Conservation (phyloP, 1,139 yeast genomes). For the Lodderomyces margitis region DNA sequence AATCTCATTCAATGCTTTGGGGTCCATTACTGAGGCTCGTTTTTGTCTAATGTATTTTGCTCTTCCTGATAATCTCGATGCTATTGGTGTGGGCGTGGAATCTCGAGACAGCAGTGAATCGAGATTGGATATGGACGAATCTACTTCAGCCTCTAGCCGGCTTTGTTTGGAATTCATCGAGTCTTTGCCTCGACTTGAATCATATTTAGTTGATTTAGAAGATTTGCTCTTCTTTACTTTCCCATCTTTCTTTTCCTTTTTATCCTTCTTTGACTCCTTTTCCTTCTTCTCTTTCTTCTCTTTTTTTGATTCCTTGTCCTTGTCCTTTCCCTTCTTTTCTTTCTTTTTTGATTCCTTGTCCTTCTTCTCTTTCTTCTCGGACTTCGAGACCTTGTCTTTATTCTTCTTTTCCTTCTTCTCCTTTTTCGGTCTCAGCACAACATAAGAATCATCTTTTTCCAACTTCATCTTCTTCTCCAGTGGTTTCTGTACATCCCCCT, state of each 20-base stretch:
- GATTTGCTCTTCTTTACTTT: constrained; percentile 11
- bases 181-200: too few relatives aligned
- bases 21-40: constrained; percentile 86
- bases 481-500: constrained; percentile 2
- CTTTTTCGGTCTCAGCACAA: constrained; percentile 22
- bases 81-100: constrained; percentile 29
- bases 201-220: not conserved
- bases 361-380: constrained; percentile 20
- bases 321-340: constrained; percentile 12
- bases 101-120: constrained; percentile 32
- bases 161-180: too few relatives aligned
- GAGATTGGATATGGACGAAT: not conserved
- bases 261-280: constrained; percentile 14
- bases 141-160: not conserved
- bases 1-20: constrained; percentile 84
- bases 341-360: constrained; percentile 22
- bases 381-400: too few relatives aligned
- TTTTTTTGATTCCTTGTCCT: constrained; percentile 21
- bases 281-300: constrained; percentile 18
- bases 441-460: constrained; percentile 20
- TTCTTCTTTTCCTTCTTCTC: constrained; percentile 23
- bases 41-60: constrained; percentile 86
- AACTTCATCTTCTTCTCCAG: constrained; percentile 16
- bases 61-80: constrained; percentile 74
- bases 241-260: constrained; percentile 21